Evolutionary conservation across 2,329 filamentous ascomycete genomes (phyloP), one percentile per base, ranked within the genome.

Genomic region (Fusarium globosum): DNA sequence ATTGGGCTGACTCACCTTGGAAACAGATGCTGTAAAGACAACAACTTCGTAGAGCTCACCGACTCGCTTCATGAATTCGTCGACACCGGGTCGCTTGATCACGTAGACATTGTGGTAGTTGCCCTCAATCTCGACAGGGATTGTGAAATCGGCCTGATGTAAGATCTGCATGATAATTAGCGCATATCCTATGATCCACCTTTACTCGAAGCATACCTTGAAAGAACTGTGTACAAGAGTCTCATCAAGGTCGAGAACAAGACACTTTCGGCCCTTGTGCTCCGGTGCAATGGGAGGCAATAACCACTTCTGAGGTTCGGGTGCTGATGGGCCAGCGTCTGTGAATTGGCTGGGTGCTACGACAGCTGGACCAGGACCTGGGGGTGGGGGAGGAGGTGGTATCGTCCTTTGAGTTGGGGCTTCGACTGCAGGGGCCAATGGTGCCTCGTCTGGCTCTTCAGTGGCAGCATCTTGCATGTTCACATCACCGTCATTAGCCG

Each of bases 101-200:
- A 99, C 96, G 81, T 99, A 99, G 61, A 99, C 97, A 79, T 99
- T 99, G 85, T 99, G 96, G 81, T 97, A 98, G 82, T 97, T 97
- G 64, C 96, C 96, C 85, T 99, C 96, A 73, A 99, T 99, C 80
- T 99, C 96, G 36, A 99, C 96, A 0, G 96, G 96, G 80, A 99
- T 98, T 11, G 96, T 99, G 81, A 99, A 98, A 83, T 99, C 96
- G 66, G 96, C 96, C 86, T 98, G 96, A 80, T 98, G 95, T 51
- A 99, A 88, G 76, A 98, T 96, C 95, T 98, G 79, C 16, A 48
- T 20, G 62, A 48, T 66, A 77, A 72, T 67, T 73, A 78, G 76
- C 74, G 68, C 63, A 68, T 56, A n/a, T 43, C 12, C 30, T 7
- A 33, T 33, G 15, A 51, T 28, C 18, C 21, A 38, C 26, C 26